Evolutionary conservation across 192 early-diverging fungal species (phyloP), one percentile per base, ranked within the genome.

Genomic region (Coemansia pectinata): DNA sequence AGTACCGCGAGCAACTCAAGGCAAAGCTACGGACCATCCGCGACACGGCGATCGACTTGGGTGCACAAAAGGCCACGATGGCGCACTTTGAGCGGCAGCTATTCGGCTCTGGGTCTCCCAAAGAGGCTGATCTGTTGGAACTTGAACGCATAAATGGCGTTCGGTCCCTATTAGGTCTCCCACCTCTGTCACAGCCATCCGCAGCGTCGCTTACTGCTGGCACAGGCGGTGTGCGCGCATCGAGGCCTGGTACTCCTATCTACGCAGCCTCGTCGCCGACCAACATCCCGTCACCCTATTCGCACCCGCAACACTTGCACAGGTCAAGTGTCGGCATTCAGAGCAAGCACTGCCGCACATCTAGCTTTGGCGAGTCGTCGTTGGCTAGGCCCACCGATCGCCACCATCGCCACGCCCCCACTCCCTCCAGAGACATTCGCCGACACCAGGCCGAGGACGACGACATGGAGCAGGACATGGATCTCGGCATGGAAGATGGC

Each of bases 141-240:
- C 68, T 84, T 21, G 81, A 84, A 45, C 81, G 81, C 58, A 33
- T 76, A 29, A 79, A 84, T 42, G 76, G 81, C 27, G 71, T 84
- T n/a, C 67, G 81, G 8, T 60, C 73, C 41, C 74, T 84, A 48
- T 70, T 84, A 36, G 81, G 81, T 8, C 81, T 84, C 21, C 73
- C 81, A 4, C 50, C 71, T 42, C 73, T 79, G 65, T 63, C 81
- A 0, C 73, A 60, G 39, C 69, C 65, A 12, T 19, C 17, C 36
- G 27, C 61, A 34, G 61, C 48, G 19, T n/a, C 73, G 14, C 55
- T 65, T 17, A 40, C 58, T 40, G 53, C 47, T 29, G 55, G 53
- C 31, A 11, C 44, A 5, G 67, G 73, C 50, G 69, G 79, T 41
- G 80, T 83, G 25, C 74, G 80, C 17, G 72, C 68, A 59, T 83